A percentile compares a stretch with the other conserved stretches of the same genome.
These are phyloP conservation scores for Pichia paraexigua DNA, from an alignment of 805 yeast species.

Conservation along the genomic window DNA sequence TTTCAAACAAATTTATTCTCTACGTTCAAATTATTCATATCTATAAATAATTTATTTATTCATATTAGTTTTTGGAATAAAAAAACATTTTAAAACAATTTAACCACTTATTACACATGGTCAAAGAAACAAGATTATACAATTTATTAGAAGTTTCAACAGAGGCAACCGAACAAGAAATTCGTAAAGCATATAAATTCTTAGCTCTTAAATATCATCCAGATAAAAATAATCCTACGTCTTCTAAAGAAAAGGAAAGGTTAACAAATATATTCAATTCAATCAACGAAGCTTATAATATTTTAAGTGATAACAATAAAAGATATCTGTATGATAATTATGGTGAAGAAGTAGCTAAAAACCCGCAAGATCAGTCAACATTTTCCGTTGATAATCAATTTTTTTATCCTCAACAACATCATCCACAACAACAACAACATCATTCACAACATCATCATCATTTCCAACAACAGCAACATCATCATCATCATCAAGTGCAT, in stretches of 20 bases:
- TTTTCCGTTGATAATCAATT: slow-evolving; percentile 6
- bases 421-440: neutral
- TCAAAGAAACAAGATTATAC: slow-evolving; percentile 62
- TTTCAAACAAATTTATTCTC: no score
- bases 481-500: neutral
- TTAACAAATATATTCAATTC: slow-evolving; percentile 51
- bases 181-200: slow-evolving; percentile 73
- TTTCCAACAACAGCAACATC: no score
- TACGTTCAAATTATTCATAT: neutral
- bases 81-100: no score
- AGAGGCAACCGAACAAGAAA: slow-evolving; percentile 59
- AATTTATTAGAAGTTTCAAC: slow-evolving; percentile 60
- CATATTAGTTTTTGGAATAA: neutral
- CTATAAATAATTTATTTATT: neutral
- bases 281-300: slow-evolving; percentile 60
- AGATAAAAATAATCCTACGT: slow-evolving; percentile 48
- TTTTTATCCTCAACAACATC: neutral
- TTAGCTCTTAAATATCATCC: slow-evolving; percentile 83
- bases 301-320: slow-evolving; percentile 39
- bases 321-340: slow-evolving; percentile 45
- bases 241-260: slow-evolving; percentile 21
- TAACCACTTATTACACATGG: slow-evolving; percentile 37
- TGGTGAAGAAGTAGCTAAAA: slow-evolving; percentile 36
- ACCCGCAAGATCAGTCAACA: slow-evolving; percentile 11
- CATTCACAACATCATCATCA: neutral